These are phyloP conservation scores for Axilococcus clingmanii DNA, from an alignment of 139 green algal genomes.

Conservation along the genomic window DNA sequence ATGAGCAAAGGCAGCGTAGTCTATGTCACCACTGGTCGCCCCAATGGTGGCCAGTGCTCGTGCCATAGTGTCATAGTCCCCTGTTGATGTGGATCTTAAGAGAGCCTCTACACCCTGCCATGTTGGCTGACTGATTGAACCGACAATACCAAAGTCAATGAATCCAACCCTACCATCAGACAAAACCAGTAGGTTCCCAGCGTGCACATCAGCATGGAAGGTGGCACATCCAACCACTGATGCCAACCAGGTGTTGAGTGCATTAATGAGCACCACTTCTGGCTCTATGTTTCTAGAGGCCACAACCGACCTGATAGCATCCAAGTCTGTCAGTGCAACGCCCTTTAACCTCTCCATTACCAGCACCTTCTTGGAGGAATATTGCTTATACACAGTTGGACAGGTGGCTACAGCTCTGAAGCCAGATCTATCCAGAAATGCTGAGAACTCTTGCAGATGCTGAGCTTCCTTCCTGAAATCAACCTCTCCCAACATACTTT, in stretches of 20 bases:
- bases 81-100: slow-evolving; percentile 38
- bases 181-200: slow-evolving; percentile 91
- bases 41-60: slow-evolving; percentile 53
- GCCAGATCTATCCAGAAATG: slow-evolving; percentile 60
- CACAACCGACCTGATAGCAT: slow-evolving; percentile 51
- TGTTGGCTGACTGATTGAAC: slow-evolving; percentile 52
- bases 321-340: slow-evolving; percentile 84
- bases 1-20: slow-evolving; percentile 48
- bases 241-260: slow-evolving; percentile 92
- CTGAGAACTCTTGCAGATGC: slow-evolving; percentile 66
- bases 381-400: slow-evolving; percentile 66
- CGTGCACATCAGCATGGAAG: slow-evolving; percentile 97
- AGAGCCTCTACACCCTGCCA: slow-evolving; percentile 70
- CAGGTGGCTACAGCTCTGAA: slow-evolving; percentile 57
- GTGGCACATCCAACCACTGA: slow-evolving; percentile 71
- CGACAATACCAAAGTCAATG: slow-evolving; percentile 96
- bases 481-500: slow-evolving; percentile 83
- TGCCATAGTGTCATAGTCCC: slow-evolving; percentile 73
- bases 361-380: slow-evolving; percentile 68
- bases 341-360: slow-evolving; percentile 87
- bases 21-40: slow-evolving; percentile 35
- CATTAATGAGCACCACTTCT: slow-evolving; percentile 62
- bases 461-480: slow-evolving; percentile 81
- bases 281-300: slow-evolving; percentile 5
- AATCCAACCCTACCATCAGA: slow-evolving; percentile 56